Base-by-base conservation (phyloP, 768 basidiomycete species). In the Hericium coralloides region DNA sequence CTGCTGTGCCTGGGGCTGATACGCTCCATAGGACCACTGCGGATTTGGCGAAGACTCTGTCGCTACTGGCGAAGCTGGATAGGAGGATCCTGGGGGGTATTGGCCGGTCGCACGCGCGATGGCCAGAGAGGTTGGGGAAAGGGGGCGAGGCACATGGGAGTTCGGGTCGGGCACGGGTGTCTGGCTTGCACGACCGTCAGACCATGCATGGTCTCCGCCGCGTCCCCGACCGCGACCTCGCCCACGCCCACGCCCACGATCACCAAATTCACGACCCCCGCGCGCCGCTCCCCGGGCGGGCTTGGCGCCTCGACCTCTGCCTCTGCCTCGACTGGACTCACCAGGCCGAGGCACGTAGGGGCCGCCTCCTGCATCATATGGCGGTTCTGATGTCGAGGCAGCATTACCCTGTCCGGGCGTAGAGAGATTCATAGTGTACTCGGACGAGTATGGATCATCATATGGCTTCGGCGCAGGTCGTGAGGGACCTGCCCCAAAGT, bases 401-500 rank as follows among this genome's bases (percentile, higher is more conserved):
- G 20, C 20, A 37, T 51, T 47, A 12, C 49, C 20, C 26, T 17
- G 8, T 2, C 5, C 41, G 49, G 25, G 5, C 4, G 18, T 38
- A 8, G 53, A 12, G 17, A 59, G 62, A 18, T 60, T 56, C 10
- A 63, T 52, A 23, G 66, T 67, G 51, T 70, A 70, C 9, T 59
- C 59, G 52, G 70, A 69, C 2, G 70, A 70, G 55, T 90, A 90
- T 10, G 89, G 89, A 62, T 92, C 89, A 57, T 91, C 87, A 64
- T 91, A 92, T 25, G 89, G 85, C 38, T 81, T 72, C 4, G 89
- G 89, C 15, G 77, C 64, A 22, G 87, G 85, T 53, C 88, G 79
- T 14, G 81, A 79, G 9, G 82, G 77, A 17, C 78, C 77, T 39
- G 75, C 73, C 23, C 72, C 68, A 55, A 55, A 17, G 57, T 84